These are phyloP conservation scores for Phylloporus sp. DNA, from an alignment of 768 basidiomycete genomes.

Conservation along the genomic window DNA sequence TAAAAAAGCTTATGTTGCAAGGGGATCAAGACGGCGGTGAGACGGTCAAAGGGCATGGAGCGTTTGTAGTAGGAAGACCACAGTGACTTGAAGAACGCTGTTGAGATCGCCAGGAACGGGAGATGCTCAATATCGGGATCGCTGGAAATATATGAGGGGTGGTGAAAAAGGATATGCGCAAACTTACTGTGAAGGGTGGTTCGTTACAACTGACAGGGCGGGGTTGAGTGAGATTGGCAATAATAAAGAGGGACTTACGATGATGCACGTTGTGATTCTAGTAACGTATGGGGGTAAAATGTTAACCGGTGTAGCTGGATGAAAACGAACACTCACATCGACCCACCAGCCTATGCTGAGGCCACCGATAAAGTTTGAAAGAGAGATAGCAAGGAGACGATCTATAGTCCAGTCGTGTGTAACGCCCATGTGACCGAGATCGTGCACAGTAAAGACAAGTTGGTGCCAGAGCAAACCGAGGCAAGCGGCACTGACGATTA, in stretches of 20 bases:
- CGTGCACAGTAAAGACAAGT: conserved; percentile 87
- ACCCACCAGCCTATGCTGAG: conserved; percentile 99
- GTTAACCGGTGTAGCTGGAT: conserved; percentile 1
- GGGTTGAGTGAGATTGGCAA: conserved; percentile 4
- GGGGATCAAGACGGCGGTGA: conserved; percentile 60
- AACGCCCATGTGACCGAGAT: conserved; percentile 92
- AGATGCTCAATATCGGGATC: conserved; percentile 85
- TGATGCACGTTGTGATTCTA: conserved; percentile 97
- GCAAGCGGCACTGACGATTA: conserved; percentile 69
- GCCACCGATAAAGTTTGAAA: conserved; percentile 88
- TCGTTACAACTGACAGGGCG: conserved; percentile 74
- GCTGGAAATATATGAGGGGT: conserved; percentile 35
- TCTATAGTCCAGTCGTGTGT: conserved; percentile 84
- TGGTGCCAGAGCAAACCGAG: conserved; percentile 96
- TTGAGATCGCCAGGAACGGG: conserved; percentile 93
- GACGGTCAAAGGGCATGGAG: conserved; percentile 71
- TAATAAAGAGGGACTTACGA: conserved; percentile 49
- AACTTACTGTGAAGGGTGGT: conserved; percentile 89
- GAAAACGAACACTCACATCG: conserved; percentile 59
- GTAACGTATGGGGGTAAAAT: neutral
- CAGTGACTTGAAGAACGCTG: conserved; percentile 77
- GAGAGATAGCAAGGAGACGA: conserved; percentile 68
- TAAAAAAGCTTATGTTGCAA: conserved; percentile 94
- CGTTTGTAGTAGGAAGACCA: conserved; percentile 96
- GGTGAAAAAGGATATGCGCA: neutral